Percentiles rank a stretch among this genome's conserved stretches.
These are phyloP conservation scores for Tolypocladium tundrense DNA, from an alignment of 2,329 filamentous ascomycete species.

Conservation along the genomic window DNA sequence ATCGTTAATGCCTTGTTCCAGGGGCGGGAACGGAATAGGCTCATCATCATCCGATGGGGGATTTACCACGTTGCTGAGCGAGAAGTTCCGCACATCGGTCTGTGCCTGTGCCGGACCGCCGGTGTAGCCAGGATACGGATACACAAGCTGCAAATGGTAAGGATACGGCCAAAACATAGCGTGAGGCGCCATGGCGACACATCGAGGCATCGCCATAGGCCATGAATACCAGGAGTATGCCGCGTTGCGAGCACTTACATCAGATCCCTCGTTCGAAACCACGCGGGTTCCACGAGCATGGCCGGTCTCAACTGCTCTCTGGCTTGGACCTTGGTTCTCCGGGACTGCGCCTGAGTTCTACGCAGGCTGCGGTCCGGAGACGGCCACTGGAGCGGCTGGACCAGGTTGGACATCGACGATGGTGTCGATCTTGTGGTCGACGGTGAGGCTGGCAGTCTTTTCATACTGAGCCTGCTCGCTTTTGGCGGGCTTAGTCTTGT, in stretches of 20 bases:
- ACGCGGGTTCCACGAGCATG: not conserved
- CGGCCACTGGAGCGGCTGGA: not conserved
- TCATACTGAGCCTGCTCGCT: not conserved
- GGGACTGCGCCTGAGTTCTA: constrained; percentile 7
- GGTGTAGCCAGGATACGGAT: not conserved
- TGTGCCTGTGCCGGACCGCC: not conserved
- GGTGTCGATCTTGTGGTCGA: not conserved
- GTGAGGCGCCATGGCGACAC: not conserved
- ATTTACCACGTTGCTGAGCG: not conserved
- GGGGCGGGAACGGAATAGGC: not conserved
- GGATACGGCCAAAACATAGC: not conserved
- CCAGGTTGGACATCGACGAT: no score
- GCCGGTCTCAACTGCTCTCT: not conserved
- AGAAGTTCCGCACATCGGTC: not conserved
- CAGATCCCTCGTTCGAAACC: not conserved
- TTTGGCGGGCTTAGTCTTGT: not conserved
- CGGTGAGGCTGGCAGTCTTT: not conserved
- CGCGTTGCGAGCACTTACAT: not conserved
- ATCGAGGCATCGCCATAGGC: not conserved
- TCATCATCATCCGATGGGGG: not conserved
- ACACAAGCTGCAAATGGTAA: not conserved
- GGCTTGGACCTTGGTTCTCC: not conserved
- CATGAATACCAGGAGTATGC: not conserved
- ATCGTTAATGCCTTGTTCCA: not conserved
- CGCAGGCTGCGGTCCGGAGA: constrained; percentile 5